phyloP scores from a whole-genome alignment of 2,329 filamentous ascomycete species.

The Orbilia blumenaviensis region DNA sequence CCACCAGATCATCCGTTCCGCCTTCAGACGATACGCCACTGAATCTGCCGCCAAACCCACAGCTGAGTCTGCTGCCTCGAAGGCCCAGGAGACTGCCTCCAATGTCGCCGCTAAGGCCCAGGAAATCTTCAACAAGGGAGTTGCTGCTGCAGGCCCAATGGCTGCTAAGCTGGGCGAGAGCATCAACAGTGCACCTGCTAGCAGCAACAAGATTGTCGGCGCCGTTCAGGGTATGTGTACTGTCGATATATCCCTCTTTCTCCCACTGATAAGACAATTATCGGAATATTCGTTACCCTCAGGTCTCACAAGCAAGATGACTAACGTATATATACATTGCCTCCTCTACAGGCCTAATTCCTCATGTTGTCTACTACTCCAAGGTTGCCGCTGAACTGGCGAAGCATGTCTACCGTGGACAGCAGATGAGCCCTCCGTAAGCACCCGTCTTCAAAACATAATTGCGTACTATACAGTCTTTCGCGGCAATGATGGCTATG shows the following conservation, averaged over 20 bases:
- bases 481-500: background rate
- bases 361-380: slow-evolving; percentile 88
- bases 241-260: too few relatives aligned
- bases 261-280: slow-evolving; percentile 9
- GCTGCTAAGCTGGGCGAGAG: slow-evolving; percentile 54
- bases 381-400: slow-evolving; percentile 86
- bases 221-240: slow-evolving; percentile 90
- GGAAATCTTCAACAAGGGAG: slow-evolving; percentile 60
- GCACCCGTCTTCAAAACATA: slow-evolving; percentile 60
- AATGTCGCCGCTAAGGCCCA: slow-evolving; percentile 60
- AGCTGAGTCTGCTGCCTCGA: slow-evolving; percentile 47
- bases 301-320: background rate
- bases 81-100: slow-evolving; percentile 55
- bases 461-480: background rate
- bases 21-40: slow-evolving; percentile 48
- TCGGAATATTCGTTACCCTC: too few relatives aligned
- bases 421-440: slow-evolving; percentile 96
- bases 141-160: slow-evolving; percentile 62
- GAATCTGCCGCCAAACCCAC: slow-evolving; percentile 48
- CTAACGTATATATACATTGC: slow-evolving; percentile 22
- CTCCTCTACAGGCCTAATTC: slow-evolving; percentile 85
- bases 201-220: slow-evolving; percentile 81
- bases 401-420: slow-evolving; percentile 85
- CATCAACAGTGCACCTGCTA: slow-evolving; percentile 71
- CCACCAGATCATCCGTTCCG: slow-evolving; percentile 46